Evolutionary conservation across 306 rosid species (phyloP).

Genomic region (Gastrolobium bilobum): DNA sequence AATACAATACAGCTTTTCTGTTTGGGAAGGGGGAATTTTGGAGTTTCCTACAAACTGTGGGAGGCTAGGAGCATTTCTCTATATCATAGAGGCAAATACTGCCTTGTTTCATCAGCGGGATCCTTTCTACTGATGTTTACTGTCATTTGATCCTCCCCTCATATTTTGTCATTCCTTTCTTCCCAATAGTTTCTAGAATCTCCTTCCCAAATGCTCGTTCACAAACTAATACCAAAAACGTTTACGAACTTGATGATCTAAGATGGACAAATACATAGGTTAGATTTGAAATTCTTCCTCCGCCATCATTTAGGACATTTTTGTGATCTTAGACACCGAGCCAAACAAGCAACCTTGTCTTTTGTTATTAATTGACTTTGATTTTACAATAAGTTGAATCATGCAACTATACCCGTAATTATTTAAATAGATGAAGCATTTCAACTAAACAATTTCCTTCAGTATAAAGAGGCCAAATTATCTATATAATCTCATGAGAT

Average conservation of each 20-base stretch:
- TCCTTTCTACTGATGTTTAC: conserved; percentile 12
- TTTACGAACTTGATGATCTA: neutral
- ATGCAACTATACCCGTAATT: neutral
- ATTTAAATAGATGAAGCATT: neutral
- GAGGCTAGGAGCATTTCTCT: too few species aligned
- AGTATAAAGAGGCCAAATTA: neutral
- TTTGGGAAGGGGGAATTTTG: too few species aligned
- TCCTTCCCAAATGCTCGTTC: neutral
- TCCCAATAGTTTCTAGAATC: neutral
- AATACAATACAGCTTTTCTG: neutral
- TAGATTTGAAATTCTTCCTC: neutral
- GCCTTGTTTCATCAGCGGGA: neutral
- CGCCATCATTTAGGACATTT: too few species aligned
- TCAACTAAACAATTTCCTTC: neutral
- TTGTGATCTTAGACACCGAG: neutral
- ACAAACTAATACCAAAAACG: neutral
- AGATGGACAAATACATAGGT: conserved; percentile 2
- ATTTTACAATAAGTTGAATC: neutral
- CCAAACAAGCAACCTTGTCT: neutral
- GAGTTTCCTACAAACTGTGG: too few species aligned
- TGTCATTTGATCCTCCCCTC: conserved; percentile 10
- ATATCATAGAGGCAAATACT: too few species aligned
- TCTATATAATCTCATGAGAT: neutral
- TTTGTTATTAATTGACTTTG: neutral
- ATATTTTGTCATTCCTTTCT: neutral